phyloP scores from a whole-genome alignment of 106 monocot species.

The Phalaenopsis aphrodite region DNA sequence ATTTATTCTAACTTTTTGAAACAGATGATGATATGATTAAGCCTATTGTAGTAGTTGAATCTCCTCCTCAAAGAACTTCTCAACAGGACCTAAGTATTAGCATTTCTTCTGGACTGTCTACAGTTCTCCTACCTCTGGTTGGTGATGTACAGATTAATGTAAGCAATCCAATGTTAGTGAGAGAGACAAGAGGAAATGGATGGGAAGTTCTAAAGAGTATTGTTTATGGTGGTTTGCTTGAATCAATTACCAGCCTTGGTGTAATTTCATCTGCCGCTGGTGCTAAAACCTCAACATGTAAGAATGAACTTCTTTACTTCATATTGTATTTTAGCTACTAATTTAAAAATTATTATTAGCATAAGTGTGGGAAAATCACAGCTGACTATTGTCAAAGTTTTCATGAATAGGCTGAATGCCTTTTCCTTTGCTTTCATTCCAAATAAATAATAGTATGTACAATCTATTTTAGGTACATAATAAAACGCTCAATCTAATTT shows the following conservation, averaged over 20 bases:
- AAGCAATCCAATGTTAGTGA: background rate
- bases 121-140: background rate
- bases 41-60: constrained; percentile 1
- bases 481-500: no score
- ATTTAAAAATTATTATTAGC: background rate
- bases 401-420: no score
- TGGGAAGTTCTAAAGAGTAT: constrained; percentile 82
- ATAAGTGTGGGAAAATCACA: background rate
- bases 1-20: background rate
- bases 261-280: constrained; percentile 78
- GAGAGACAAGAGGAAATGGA: constrained; percentile 15
- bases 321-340: background rate
- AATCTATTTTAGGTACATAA: no score
- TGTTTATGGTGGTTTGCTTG: constrained; percentile 79
- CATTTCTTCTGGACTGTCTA: background rate
- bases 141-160: constrained; percentile 15
- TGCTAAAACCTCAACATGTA: constrained; percentile 61
- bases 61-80: constrained; percentile 4
- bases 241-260: constrained; percentile 67
- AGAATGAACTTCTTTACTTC: constrained; percentile 4
- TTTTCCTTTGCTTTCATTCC: no score
- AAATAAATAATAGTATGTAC: no score
- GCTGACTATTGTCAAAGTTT: no score
- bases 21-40: constrained; percentile 2
- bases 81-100: background rate